These are phyloP conservation scores for Colletotrichum sp. DNA, from an alignment of 2,329 filamentous ascomycete species.

Conservation along the genomic window DNA sequence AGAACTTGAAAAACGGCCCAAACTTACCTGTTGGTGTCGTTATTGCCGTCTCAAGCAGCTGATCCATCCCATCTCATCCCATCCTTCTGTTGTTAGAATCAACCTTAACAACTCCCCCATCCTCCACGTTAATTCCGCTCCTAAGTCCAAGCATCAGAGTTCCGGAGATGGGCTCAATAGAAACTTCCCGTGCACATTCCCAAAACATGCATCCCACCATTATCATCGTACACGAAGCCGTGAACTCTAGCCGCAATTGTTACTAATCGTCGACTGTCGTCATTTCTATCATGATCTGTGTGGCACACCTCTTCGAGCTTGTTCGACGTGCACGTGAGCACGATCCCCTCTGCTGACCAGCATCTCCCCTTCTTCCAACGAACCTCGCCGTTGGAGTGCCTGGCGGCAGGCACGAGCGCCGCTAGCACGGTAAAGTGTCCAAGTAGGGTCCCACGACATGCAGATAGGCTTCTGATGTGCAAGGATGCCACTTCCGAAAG, in stretches of 20 bases:
- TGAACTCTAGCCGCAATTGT: not conserved
- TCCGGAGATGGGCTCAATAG: not conserved
- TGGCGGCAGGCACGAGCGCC: not conserved
- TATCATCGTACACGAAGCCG: not conserved
- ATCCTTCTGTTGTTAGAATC: not conserved
- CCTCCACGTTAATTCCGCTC: not conserved
- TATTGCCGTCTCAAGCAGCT: not conserved
- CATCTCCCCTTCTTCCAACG: not conserved
- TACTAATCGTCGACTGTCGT: not conserved
- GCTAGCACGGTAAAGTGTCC: not conserved
- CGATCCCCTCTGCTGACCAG: not conserved
- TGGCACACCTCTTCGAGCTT: not conserved
- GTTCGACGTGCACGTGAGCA: not conserved
- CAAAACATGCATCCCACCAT: not conserved
- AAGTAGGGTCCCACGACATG: not conserved
- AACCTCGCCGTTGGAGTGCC: not conserved
- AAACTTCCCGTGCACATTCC: not conserved
- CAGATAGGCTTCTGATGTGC: not conserved
- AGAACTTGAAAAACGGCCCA: not conserved
- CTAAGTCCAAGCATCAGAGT: not conserved
- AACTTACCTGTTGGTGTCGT: not conserved
- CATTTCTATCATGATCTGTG: not conserved
- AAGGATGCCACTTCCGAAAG: not conserved
- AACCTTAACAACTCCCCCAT: not conserved
- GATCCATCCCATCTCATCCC: not conserved